Evolutionary conservation across 805 yeast genomes (phyloP).

Genomic region (Hanseniaspora thailandica): DNA sequence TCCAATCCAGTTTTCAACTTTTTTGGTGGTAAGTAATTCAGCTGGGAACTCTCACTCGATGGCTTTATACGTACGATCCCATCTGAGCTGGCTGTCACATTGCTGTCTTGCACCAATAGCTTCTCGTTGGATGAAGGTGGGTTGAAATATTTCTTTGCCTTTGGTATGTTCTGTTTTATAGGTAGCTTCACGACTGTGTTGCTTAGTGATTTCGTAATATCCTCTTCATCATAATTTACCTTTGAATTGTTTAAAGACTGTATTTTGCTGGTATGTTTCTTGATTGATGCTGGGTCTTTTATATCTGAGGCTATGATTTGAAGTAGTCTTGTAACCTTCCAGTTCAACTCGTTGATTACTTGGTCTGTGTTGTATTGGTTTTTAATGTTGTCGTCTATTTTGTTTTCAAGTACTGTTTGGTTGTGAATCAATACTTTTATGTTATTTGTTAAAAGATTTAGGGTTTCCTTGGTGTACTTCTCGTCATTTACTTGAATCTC

Average conservation of each 20-base stretch:
- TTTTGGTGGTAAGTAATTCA: not conserved
- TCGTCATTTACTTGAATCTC: slow-evolving; percentile 13
- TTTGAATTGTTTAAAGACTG: not conserved
- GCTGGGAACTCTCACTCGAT: not conserved
- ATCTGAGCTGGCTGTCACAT: slow-evolving; percentile 4
- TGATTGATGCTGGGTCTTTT: not conserved
- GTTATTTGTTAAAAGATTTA: slow-evolving; percentile 22
- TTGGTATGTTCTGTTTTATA: slow-evolving; percentile 19
- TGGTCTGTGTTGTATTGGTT: slow-evolving; percentile 30
- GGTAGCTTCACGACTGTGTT: slow-evolving; percentile 14
- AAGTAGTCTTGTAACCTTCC: slow-evolving; percentile 15
- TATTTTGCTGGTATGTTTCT: slow-evolving; percentile 5
- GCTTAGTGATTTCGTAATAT: slow-evolving; percentile 4
- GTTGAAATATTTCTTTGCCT: slow-evolving; percentile 25
- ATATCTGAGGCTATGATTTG: slow-evolving; percentile 8
- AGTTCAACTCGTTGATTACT: slow-evolving; percentile 24
- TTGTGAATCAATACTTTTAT: slow-evolving; percentile 26
- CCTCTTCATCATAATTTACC: not conserved
- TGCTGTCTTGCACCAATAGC: not conserved
- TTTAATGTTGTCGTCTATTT: slow-evolving; percentile 27
- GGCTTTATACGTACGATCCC: slow-evolving; percentile 3
- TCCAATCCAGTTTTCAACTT: not conserved
- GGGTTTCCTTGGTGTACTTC: slow-evolving; percentile 13
- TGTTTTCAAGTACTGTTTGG: slow-evolving; percentile 29
- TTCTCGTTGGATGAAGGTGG: slow-evolving; percentile 21